phyloP scores from a whole-genome alignment of 1,284 basidiomycete genomes.

The Ustilago esculenta region DNA sequence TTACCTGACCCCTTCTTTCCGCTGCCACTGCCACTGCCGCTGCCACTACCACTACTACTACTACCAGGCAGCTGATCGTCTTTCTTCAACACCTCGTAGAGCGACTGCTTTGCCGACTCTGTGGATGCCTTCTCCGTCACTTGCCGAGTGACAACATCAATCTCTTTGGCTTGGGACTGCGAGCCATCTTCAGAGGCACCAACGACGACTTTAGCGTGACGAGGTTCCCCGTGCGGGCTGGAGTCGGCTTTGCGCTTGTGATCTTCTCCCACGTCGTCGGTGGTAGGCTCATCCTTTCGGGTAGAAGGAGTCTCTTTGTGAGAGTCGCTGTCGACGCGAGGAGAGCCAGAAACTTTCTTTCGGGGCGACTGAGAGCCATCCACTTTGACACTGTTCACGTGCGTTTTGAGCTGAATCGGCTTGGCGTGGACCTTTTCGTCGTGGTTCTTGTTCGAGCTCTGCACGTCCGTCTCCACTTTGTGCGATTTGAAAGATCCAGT shows the following conservation, averaged over 20 bases:
- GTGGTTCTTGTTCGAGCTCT: not conserved
- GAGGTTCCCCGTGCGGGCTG: constrained; percentile 8
- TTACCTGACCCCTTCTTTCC: constrained; percentile 22
- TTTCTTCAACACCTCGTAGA: constrained; percentile 46
- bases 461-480: not conserved
- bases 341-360: constrained; percentile 29
- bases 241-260: constrained; percentile 16
- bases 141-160: constrained; percentile 37
- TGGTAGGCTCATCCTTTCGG: constrained; percentile 1
- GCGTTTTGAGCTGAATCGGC: not conserved
- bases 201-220: constrained; percentile 38
- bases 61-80: constrained; percentile 32
- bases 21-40: not conserved
- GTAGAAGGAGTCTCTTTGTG: not conserved
- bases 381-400: not conserved
- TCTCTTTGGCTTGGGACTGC: constrained; percentile 30
- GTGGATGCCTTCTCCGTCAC: constrained; percentile 21
- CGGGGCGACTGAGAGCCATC: constrained; percentile 20
- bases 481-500: not conserved
- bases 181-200: constrained; percentile 18
- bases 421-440: constrained; percentile 7
- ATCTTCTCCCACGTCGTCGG: constrained; percentile 4
- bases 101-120: constrained; percentile 21
- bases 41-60: not conserved
- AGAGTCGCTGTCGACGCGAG: constrained; percentile 3